A percentile compares a stretch with the other conserved stretches of the same genome.
These are phyloP conservation scores for Prunus mume DNA, from an alignment of 306 rosid species.

Conservation along the genomic window DNA sequence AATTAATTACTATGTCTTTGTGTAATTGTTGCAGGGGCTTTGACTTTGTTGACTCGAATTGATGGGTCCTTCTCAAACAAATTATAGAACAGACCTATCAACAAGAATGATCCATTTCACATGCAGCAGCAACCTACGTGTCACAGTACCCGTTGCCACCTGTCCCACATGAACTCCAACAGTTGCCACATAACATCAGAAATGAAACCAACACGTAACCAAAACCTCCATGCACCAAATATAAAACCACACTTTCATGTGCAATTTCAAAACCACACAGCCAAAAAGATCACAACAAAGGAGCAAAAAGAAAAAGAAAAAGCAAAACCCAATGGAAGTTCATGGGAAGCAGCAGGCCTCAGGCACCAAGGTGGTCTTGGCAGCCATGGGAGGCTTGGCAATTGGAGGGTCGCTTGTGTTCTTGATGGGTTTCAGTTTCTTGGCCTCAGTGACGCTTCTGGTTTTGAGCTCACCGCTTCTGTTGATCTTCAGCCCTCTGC, in stretches of 20 bases:
- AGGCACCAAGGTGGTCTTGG: not conserved
- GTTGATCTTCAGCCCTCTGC: constrained; percentile 24
- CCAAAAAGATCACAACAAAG: not conserved
- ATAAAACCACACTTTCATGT: not conserved
- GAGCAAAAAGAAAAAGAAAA: not conserved
- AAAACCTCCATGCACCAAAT: not conserved
- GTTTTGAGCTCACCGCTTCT: constrained; percentile 24
- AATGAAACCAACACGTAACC: not conserved
- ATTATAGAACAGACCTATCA: no score
- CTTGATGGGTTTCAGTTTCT: constrained; percentile 28
- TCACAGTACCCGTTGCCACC: not conserved
- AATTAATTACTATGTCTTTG: no score
- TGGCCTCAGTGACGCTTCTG: constrained; percentile 23
- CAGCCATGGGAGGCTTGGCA: constrained; percentile 8
- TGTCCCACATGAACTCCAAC: not conserved
- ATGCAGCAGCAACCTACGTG: not conserved
- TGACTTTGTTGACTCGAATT: no score
- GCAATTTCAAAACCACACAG: not conserved
- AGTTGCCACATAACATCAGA: not conserved
- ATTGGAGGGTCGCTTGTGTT: constrained; percentile 26
- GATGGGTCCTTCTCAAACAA: no score
- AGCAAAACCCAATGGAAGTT: not conserved
- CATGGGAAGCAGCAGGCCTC: not conserved
- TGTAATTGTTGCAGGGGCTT: no score
- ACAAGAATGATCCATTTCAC: not conserved